Evolutionary conservation across 1,139 yeast genomes (phyloP).

Genomic region (Magnusiomyces tetraspermus): DNA sequence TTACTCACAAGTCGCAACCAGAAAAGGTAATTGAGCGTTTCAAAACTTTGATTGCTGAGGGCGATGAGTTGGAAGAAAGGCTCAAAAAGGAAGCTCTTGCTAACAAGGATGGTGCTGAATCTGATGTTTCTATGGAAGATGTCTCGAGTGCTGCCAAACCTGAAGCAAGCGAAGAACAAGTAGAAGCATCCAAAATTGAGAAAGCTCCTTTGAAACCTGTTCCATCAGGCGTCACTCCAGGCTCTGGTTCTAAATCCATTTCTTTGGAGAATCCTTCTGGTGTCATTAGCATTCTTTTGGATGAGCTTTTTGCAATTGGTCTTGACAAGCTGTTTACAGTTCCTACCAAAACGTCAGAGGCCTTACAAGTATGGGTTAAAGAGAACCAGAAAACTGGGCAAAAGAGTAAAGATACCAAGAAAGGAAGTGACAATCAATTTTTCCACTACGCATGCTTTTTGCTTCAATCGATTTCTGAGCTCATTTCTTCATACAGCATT

Average conservation of each 20-base stretch:
- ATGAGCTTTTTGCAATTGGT: constrained; percentile 48
- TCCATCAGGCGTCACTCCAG: neutral
- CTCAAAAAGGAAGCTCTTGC: neutral
- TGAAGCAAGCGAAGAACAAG: neutral
- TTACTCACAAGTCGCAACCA: neutral
- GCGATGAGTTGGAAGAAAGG: neutral
- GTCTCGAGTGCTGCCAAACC: constrained; percentile 7
- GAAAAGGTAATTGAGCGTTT: neutral
- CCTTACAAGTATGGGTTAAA: constrained; percentile 18
- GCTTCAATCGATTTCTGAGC: constrained; percentile 58
- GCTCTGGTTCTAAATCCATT: constrained; percentile 5
- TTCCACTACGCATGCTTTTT: constrained; percentile 62
- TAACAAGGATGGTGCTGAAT: constrained; percentile 7
- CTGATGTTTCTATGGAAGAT: constrained; percentile 15
- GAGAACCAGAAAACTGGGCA: constrained; percentile 21
- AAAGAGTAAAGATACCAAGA: constrained; percentile 21
- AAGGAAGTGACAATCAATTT: constrained; percentile 34
- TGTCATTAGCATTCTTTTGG: constrained; percentile 49
- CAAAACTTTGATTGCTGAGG: neutral
- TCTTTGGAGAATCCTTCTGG: constrained; percentile 39
- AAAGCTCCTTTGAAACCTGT: neutral
- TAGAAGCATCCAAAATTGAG: neutral
- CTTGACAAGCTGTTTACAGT: constrained; percentile 25
- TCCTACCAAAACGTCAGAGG: constrained; percentile 20
- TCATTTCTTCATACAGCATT: constrained; percentile 67